Evolutionary conservation across 2,329 filamentous ascomycete species (phyloP).

Genomic region (Fusarium clavum): DNA sequence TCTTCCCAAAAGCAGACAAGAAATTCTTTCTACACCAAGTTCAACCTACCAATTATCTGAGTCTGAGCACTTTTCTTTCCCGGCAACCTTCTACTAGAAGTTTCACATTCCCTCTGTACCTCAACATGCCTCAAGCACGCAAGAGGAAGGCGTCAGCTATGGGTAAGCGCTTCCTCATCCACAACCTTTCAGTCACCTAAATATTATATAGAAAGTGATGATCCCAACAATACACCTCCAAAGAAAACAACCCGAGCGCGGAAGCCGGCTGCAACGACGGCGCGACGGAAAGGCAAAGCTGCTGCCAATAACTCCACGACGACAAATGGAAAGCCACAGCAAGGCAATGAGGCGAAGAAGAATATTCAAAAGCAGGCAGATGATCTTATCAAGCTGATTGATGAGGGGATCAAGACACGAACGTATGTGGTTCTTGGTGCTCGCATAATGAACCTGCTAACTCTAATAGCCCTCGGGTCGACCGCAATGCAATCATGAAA

Average conservation of each 20-base stretch:
- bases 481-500: background rate
- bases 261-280: constrained; percentile 14
- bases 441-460: background rate
- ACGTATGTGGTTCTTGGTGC: constrained; percentile 18
- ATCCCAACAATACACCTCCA: constrained; percentile 11
- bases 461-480: constrained; percentile 11
- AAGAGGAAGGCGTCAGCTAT: constrained; percentile 43
- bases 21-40: background rate
- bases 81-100: background rate
- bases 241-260: constrained; percentile 30
- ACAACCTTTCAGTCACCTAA: constrained; percentile 2
- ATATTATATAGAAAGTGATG: constrained; percentile 20
- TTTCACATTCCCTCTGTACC: background rate
- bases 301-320: background rate
- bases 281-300: constrained; percentile 4
- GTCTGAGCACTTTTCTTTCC: background rate
- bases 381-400: constrained; percentile 40
- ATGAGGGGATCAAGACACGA: constrained; percentile 24
- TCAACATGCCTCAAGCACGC: constrained; percentile 45
- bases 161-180: constrained; percentile 26
- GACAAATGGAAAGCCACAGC: constrained; percentile 20
- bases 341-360: constrained; percentile 35
- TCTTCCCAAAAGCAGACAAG: background rate
- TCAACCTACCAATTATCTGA: background rate
- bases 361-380: constrained; percentile 41